Conservation (phyloP, 805 yeast genomes). For the Nakazawaea peltata region DNA sequence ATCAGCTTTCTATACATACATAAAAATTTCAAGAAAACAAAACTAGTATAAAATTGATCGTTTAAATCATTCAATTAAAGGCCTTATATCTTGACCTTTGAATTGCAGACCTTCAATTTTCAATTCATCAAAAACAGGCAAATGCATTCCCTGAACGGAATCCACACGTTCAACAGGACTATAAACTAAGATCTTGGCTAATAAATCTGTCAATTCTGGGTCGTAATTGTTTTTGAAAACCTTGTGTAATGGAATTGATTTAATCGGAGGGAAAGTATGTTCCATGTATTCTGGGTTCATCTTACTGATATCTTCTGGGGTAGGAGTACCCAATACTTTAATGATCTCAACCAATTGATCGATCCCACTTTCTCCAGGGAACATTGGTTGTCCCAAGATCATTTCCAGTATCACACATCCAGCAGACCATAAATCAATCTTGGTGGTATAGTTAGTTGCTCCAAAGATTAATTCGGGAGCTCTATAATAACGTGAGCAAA, state of each 20-base stretch:
- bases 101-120: slow-evolving; percentile 20
- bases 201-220: slow-evolving; percentile 44
- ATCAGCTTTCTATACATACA: too few species aligned
- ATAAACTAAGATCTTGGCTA: slow-evolving; percentile 53
- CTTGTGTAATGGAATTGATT: slow-evolving; percentile 64
- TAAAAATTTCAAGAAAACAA: background rate
- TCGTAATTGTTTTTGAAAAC: slow-evolving; percentile 51
- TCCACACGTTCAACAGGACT: slow-evolving; percentile 59
- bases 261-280: slow-evolving; percentile 85
- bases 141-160: slow-evolving; percentile 45
- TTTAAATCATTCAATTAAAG: slow-evolving; percentile 24
- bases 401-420: slow-evolving; percentile 98
- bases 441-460: slow-evolving; percentile 91
- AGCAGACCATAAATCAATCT: slow-evolving; percentile 95
- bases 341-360: slow-evolving; percentile 96
- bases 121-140: slow-evolving; percentile 49
- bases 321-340: slow-evolving; percentile 92
- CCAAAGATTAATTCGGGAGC: slow-evolving; percentile 98
- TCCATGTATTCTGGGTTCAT: slow-evolving; percentile 98
- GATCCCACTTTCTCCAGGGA: slow-evolving; percentile 97
- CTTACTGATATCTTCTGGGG: slow-evolving; percentile 81
- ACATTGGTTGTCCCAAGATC: slow-evolving; percentile 89
- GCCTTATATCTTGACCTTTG: slow-evolving; percentile 30
- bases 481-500: slow-evolving; percentile 92
- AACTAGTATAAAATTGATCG: too few species aligned